Base-by-base conservation (phyloP, 306 rosid genomes). In the Clitoria ternatea region DNA sequence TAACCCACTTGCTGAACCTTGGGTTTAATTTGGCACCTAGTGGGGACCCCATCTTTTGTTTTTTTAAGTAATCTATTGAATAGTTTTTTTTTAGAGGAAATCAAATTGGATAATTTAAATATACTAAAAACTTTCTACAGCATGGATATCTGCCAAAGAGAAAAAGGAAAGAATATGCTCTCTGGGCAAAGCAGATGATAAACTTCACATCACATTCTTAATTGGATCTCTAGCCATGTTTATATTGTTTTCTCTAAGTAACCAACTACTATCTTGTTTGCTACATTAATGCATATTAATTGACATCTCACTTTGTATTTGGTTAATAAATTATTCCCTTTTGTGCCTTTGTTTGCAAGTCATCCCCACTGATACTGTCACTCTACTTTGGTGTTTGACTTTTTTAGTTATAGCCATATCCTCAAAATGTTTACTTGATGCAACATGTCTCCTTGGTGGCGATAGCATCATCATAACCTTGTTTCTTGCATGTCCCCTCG, bases 151-250 rank as follows among this genome's bases (percentile, higher is more conserved):
- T 15, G 24, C 5, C 55, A 8, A 10, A 13, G 3, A 47, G n/a
- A 59, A 59, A 27, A 13, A n/a, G n/a, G 20, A 44, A 27, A 12
- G 30, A 18, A 11, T 19, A 49, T 30, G 53, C 27, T n/a, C 29
- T 9, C 10, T 7, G 27, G 22, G 39, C 5, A 19, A 39, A 36
- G 30, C 17, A 42, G 70, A 50, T 42, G 70, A 50, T 42, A 54
- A 52, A 75, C 24, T 23, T 66, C 7, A 56, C 52, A 56, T 73
- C 42, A 55, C 66, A 42, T 66, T 48, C 22, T 20, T 7, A 64
- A 44, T 4, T n/a, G n/a, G n/a, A 6, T 56, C 30, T 11, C 39
- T 20, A 54, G 43, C 43, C 43, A 32, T 45, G 69, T 17, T 48
- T 50, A 12, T 26, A 32, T 64, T 30, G 8, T 39, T 64, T 62